A percentile compares a stretch with the other conserved stretches of the same genome.
These are phyloP conservation scores for Lophiotrema nucula DNA, from an alignment of 495 filamentous ascomycete species.

Conservation along the genomic window DNA sequence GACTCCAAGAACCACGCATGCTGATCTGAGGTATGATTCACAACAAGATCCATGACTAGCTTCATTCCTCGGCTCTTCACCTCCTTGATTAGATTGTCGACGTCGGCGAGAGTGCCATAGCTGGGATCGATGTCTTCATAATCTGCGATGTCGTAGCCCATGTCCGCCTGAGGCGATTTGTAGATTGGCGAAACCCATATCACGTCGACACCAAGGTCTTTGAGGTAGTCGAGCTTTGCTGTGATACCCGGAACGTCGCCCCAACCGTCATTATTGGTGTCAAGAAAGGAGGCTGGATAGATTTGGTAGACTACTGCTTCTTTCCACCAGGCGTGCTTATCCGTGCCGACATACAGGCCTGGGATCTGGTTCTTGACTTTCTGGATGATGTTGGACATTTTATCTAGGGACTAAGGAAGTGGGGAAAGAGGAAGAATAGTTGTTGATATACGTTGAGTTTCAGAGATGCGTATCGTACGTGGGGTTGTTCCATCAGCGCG, in stretches of 20 bases:
- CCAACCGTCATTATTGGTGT: conserved; percentile 42
- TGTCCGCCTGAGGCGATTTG: conserved; percentile 45
- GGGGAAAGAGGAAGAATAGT: no score
- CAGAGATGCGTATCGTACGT: no score
- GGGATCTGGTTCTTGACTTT: neutral
- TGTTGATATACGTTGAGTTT: no score
- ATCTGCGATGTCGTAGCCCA: conserved; percentile 45
- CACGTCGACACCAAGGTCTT: conserved; percentile 42
- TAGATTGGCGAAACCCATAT: conserved; percentile 45
- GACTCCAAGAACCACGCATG: conserved; percentile 60
- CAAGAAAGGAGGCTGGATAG: conserved; percentile 44
- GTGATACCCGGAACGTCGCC: conserved; percentile 44
- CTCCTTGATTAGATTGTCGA: conserved; percentile 52
- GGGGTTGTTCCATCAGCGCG: no score
- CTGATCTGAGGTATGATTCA: conserved; percentile 60
- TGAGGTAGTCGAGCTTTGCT: conserved; percentile 43
- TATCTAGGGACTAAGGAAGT: neutral
- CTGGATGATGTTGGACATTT: neutral
- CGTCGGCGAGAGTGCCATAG: conserved; percentile 57
- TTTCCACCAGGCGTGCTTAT: conserved; percentile 44
- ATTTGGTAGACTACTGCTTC: conserved; percentile 45
- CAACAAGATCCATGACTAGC: conserved; percentile 57
- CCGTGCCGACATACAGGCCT: conserved; percentile 18
- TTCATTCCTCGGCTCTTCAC: conserved; percentile 53
- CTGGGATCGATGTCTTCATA: conserved; percentile 42